Percentiles rank a stretch among this genome's conserved stretches.
These are phyloP conservation scores for Passalora sequoiae DNA, from an alignment of 2,329 filamentous ascomycete genomes.

Conservation along the genomic window DNA sequence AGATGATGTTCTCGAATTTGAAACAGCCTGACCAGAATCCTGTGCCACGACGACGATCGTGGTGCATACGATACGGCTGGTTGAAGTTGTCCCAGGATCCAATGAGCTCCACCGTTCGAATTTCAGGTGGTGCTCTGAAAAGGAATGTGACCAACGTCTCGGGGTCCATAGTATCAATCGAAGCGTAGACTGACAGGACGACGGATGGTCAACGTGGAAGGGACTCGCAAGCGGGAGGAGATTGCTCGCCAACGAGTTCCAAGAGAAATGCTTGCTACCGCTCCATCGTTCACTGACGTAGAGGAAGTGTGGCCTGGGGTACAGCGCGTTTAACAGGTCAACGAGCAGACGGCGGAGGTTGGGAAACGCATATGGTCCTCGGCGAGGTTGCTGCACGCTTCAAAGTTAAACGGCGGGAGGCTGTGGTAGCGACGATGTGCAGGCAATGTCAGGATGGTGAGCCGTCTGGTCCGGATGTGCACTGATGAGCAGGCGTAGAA, in stretches of 20 bases:
- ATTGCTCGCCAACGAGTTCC: background rate
- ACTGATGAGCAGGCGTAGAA: no score
- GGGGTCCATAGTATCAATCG: slow-evolving; percentile 31
- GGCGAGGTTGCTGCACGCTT: no score
- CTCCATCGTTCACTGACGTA: background rate
- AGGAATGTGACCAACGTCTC: slow-evolving; percentile 37
- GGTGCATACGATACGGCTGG: slow-evolving; percentile 71
- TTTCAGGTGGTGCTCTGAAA: slow-evolving; percentile 44
- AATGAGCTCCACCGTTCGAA: slow-evolving; percentile 69
- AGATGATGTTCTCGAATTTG: slow-evolving; percentile 75
- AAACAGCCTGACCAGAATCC: slow-evolving; percentile 85
- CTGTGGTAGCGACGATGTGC: no score
- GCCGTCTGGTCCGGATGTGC: no score
- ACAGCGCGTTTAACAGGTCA: no score
- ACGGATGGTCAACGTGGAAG: background rate
- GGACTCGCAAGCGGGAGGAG: background rate
- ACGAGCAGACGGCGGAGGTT: no score
- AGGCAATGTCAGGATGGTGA: no score
- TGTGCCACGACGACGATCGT: slow-evolving; percentile 67
- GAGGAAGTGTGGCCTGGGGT: no score
- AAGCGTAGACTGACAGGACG: background rate
- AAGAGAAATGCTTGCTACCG: background rate
- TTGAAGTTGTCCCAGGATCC: slow-evolving; percentile 96
- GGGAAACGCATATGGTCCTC: no score
- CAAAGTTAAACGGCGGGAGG: no score